phyloP scores from a whole-genome alignment of 139 green algal genomes.

The Diplosphaera chodatii region DNA sequence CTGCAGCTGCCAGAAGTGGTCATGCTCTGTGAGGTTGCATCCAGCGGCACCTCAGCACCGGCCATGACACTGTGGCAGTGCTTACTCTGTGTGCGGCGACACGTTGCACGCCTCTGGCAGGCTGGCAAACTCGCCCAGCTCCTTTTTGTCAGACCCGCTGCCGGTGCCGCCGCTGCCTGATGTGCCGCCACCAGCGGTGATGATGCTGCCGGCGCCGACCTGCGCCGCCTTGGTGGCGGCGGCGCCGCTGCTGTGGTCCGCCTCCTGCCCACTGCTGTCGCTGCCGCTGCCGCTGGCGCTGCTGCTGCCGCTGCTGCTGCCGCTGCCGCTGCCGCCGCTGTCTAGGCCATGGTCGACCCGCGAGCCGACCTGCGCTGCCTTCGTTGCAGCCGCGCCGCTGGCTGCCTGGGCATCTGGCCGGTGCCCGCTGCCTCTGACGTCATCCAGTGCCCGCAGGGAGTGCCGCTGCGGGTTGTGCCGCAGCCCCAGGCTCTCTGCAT shows the following conservation, averaged over 20 bases:
- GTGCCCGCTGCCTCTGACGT: not conserved
- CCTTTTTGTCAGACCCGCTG: not conserved
- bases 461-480: not conserved
- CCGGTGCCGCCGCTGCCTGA: not conserved
- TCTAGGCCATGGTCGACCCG: not conserved
- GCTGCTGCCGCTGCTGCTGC: not conserved
- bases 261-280: not conserved
- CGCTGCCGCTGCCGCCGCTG: too few species aligned
- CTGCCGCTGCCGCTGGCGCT: too few species aligned
- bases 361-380: not conserved
- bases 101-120: not conserved
- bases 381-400: not conserved
- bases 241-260: too few species aligned
- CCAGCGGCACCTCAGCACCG: too few species aligned
- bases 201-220: too few species aligned
- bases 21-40: too few species aligned
- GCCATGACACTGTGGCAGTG: too few species aligned
- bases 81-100: conserved; percentile 13
- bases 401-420: not conserved
- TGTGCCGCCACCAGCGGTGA: too few species aligned
- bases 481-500: not conserved
- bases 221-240: too few species aligned
- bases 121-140: not conserved
- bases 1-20: too few species aligned
- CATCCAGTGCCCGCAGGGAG: not conserved